Percentiles rank a stretch among this genome's conserved stretches.
These are phyloP conservation scores for Candolleomyces aberdarensis DNA, from an alignment of 768 basidiomycete species.

Conservation along the genomic window DNA sequence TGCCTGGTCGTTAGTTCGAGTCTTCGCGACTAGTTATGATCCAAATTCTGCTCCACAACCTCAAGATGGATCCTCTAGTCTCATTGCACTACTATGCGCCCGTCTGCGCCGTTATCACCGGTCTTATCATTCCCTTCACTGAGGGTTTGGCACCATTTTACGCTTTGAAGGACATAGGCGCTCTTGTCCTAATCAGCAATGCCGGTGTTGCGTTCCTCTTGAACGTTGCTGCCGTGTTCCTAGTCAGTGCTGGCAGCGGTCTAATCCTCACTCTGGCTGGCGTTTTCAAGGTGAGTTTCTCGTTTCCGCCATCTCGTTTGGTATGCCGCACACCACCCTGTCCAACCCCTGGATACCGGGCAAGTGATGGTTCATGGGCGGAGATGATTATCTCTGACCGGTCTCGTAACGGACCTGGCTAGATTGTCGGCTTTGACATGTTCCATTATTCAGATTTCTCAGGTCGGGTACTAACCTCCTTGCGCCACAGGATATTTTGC, in stretches of 20 bases:
- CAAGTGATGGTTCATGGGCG: background rate
- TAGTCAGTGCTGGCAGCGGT: conserved; percentile 85
- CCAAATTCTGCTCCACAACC: conserved; percentile 87
- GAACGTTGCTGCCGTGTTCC: conserved; percentile 92
- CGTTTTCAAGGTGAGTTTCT: conserved; percentile 73
- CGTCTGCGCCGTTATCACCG: conserved; percentile 89
- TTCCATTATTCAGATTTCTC: too few relatives aligned
- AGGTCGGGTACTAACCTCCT: background rate
- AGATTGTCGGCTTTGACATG: too few relatives aligned
- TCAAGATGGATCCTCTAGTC: conserved; percentile 97
- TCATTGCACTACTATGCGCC: conserved; percentile 97
- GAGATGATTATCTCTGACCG: too few relatives aligned
- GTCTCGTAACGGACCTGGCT: too few relatives aligned
- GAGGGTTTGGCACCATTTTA: conserved; percentile 89
- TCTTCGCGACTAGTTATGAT: conserved; percentile 95
- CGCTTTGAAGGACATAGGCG: conserved; percentile 62
- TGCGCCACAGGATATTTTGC: conserved; percentile 80
- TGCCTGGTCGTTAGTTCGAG: conserved; percentile 61
- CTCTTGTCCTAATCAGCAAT: conserved; percentile 74
- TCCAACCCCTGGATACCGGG: background rate
- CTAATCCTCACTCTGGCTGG: conserved; percentile 91
- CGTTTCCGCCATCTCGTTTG: background rate
- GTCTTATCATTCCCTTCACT: conserved; percentile 83
- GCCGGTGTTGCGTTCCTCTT: conserved; percentile 84
- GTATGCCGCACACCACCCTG: background rate